Evolutionary conservation across 139 green algal species (phyloP).

Genomic region (Protoeuglena noctilucae): DNA sequence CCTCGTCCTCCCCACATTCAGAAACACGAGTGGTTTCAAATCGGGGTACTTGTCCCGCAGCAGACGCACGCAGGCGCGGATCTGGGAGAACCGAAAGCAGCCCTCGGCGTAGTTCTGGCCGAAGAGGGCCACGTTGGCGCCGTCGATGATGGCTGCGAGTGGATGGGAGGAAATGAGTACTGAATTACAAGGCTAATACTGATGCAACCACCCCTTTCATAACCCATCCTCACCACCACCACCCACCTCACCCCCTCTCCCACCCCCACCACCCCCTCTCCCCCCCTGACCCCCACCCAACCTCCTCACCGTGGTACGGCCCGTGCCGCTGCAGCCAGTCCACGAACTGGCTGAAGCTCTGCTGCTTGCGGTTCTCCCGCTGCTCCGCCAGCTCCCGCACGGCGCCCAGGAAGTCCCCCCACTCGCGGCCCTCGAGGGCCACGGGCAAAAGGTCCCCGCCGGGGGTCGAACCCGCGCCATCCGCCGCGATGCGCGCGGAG

Average conservation of each 20-base stretch:
- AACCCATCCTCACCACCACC: neutral
- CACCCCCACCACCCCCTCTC: no score
- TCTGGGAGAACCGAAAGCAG: slow-evolving; percentile 55
- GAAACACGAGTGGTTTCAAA: slow-evolving; percentile 35
- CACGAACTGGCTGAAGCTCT: slow-evolving; percentile 39
- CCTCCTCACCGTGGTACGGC: neutral
- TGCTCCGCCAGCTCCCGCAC: neutral
- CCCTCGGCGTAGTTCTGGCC: slow-evolving; percentile 56
- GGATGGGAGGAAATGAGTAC: slow-evolving; percentile 21
- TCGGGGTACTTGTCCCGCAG: slow-evolving; percentile 10
- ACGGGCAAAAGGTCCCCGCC: slow-evolving; percentile 21
- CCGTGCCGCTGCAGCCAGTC: slow-evolving; percentile 35
- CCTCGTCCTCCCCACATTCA: slow-evolving; percentile 33
- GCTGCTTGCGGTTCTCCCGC: slow-evolving; percentile 19
- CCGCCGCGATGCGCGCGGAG: slow-evolving; percentile 1
- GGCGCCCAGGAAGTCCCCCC: slow-evolving; percentile 2
- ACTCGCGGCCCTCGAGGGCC: slow-evolving; percentile 42
- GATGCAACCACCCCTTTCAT: neutral
- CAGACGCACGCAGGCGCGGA: slow-evolving; percentile 17
- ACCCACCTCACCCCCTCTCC: neutral
- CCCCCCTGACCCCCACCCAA: no score
- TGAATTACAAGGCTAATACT: neutral
- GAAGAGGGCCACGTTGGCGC: slow-evolving; percentile 69
- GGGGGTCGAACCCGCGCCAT: slow-evolving; percentile 6
- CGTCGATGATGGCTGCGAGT: slow-evolving; percentile 55